phyloP scores from a whole-genome alignment of 2,329 filamentous ascomycete genomes.

The Alternaria solani region DNA sequence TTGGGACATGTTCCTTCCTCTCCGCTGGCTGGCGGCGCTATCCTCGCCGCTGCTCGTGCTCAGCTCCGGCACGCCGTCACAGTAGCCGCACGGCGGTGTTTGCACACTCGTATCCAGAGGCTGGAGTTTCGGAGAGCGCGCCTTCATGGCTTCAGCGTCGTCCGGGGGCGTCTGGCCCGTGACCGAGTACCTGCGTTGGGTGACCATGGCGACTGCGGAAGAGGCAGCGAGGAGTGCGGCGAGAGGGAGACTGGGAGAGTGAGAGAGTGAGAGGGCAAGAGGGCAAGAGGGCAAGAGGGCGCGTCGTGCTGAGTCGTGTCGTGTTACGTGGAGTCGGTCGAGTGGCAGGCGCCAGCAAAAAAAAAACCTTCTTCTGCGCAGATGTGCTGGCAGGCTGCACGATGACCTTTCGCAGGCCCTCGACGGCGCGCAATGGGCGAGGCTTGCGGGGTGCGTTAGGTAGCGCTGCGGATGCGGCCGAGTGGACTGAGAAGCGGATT shows the following conservation, averaged over 20 bases:
- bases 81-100: conserved; percentile 43
- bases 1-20: conserved; percentile 42
- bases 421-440: conserved; percentile 30
- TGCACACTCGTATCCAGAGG: conserved; percentile 47
- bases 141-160: conserved; percentile 43
- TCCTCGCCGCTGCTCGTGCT: conserved; percentile 23
- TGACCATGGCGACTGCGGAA: conserved; percentile 26
- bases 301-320: neutral
- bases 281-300: conserved; percentile 8
- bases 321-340: conserved; percentile 22
- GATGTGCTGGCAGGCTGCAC: conserved; percentile 37
- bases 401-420: conserved; percentile 16
- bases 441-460: conserved; percentile 39
- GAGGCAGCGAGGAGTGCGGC: neutral
- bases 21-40: conserved; percentile 24
- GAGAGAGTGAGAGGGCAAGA: neutral
- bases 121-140: conserved; percentile 47
- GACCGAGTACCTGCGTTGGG: conserved; percentile 49
- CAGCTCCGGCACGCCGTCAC: conserved; percentile 31
- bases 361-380: conserved; percentile 1
- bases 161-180: conserved; percentile 49
- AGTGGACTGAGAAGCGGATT: conserved; percentile 7
- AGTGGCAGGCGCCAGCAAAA: conserved; percentile 23
- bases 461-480: conserved; percentile 28
- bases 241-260: conserved; percentile 1